Evolutionary conservation across 1,139 yeast genomes (phyloP), one percentile per base, ranked within the genome.

Genomic region (Sugiyamaella xylanicola): DNA sequence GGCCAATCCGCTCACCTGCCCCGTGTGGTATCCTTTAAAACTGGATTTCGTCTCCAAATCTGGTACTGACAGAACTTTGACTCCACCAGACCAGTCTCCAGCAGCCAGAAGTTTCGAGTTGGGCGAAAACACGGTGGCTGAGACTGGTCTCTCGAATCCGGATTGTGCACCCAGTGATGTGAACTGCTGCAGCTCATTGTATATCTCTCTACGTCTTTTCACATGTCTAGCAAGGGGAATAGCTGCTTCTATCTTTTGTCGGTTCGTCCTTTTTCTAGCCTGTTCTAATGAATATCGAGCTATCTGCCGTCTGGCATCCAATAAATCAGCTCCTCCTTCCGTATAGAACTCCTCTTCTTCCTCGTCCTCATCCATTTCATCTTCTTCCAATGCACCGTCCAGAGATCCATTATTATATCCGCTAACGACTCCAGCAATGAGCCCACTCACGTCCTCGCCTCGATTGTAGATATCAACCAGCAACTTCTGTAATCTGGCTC

Each of bases 31-130:
- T 1, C 60, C 54, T 9, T 73, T 64, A 68, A 70, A 71, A 22
- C 65, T 60, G 20, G 61, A 56, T 17, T 64, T 50, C 11, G 72
- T 60, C 35, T 72, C 70, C 47, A 87, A 70, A 25, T 76, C 70
- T 0, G 69, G 67, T 1, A 70, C 64, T 46, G 77, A 70, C 29
- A 88, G 56, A 2, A 88, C 57, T 58, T 79, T 79, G 3, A 90
- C 64, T 17, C 79, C 77, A 2, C 98, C 98, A 57, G 86, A 83
- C 97, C 98, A 92, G 42, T 95, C 87, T 0, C 93, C 96, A 16
- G 84, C 77, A 0, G 90, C 87, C 1, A 88, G 72, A 2, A 57
- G 45, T 2, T 61, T 45, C 0, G 71, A 63, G 56, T 70, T 61
- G 0, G 73, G 72, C 16, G 84, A 77, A 56, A 81, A 77, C 19